Base-by-base conservation (phyloP, 2,329 filamentous ascomycete genomes). In the Alternaria metachromatica region DNA sequence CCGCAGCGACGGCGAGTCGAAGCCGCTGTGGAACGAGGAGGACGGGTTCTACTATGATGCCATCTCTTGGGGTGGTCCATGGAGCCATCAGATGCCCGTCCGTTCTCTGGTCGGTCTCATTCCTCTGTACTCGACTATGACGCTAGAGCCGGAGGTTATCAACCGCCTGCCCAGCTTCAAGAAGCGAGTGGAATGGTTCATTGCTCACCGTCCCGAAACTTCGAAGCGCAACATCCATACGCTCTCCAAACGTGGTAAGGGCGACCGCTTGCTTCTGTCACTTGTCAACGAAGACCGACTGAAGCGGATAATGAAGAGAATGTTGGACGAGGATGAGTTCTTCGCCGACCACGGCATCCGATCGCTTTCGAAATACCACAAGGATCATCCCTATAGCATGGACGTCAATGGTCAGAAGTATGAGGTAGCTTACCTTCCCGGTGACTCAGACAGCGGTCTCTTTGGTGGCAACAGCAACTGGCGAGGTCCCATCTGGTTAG, bases 31-130 rank as follows among this genome's bases (percentile, higher is more conserved):
- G 95, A 98, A 97, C 75, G 94, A 97, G 26, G 88, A 97, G 66
- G 95, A 98, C 80, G 94, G 93, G 60, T 98, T 98, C 85, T 98
- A 98, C 86, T 98, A 98, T 78, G 95, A 98, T 82, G 95, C 95
- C 25, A 98, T 98, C 68, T 96, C 94, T 2, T 98, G 93, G 89
- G 95, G 95, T 54, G 94, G 94, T 9, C 94, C 94, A 8, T 97
- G 91, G 90, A 92, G 92, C 57, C 93, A 97, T 76, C 94, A 97
- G 80, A 87, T 98, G 76, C 94, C 93, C 1, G 93, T 98, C 56
- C 87, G 94, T 62, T 98, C 95, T 15, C 87, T 98, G 8, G 95
- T 98, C 56, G 95, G 96, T 11, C 84, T 98, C 62, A 98, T 98
- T 68, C 95, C 95, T 2, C 87, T 98, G 11, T 98, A 96, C 77